Conservation (phyloP, 805 yeast species). For the Sugiyamaella chiloensis region DNA sequence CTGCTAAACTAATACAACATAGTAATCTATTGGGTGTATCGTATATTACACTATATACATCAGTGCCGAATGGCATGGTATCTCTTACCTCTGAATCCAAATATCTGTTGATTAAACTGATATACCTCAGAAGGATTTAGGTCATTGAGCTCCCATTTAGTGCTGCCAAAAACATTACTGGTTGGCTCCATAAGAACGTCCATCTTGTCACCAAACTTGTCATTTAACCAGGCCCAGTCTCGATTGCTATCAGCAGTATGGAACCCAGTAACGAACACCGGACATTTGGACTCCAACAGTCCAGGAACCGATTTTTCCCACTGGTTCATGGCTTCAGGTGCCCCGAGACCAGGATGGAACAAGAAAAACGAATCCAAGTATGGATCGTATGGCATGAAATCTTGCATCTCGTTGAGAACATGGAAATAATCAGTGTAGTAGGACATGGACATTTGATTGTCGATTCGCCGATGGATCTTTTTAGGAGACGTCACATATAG, state of each 20-base stretch:
- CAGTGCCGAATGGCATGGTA: conserved; percentile 67
- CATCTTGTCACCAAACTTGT: conserved; percentile 66
- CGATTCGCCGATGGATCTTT: conserved; percentile 61
- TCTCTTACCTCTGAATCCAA: conserved; percentile 94
- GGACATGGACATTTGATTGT: conserved; percentile 66
- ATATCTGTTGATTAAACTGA: conserved; percentile 84
- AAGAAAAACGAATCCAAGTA: conserved; percentile 88
- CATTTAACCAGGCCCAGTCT: conserved; percentile 69
- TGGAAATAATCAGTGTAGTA: conserved; percentile 92
- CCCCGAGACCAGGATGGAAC: conserved; percentile 93
- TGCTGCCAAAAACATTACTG: conserved; percentile 72
- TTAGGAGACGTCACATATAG: conserved; percentile 54
- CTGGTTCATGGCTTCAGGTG: conserved; percentile 70
- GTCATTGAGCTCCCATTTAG: conserved; percentile 94
- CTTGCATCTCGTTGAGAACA: conserved; percentile 85
- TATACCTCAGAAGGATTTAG: conserved; percentile 88
- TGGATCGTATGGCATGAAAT: conserved; percentile 97
- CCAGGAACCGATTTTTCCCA: conserved; percentile 89
- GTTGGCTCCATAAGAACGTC: conserved; percentile 77
- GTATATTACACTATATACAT: conserved; percentile 4
- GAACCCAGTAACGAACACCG: conserved; percentile 85
- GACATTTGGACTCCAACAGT: conserved; percentile 87
- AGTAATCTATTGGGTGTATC: no score
- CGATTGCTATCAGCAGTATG: conserved; percentile 66
- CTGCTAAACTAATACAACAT: no score